Evolutionary conservation across 768 basidiomycete genomes (phyloP).

Genomic region (Boletus reticulatus): DNA sequence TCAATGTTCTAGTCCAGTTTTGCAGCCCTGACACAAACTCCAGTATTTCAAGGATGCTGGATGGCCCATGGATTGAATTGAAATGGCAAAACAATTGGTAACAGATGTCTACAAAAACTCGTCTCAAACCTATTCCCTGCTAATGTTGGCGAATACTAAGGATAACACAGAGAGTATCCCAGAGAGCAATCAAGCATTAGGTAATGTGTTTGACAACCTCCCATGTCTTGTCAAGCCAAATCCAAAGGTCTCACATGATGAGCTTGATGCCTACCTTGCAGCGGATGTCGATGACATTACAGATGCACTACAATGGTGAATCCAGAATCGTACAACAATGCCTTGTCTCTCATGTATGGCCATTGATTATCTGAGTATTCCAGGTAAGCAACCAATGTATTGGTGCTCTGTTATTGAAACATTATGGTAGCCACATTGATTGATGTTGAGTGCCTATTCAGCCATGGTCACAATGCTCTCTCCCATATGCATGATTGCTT

Average conservation of each 20-base stretch:
- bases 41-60: not conserved
- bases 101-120: too few species aligned
- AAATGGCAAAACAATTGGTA: too few species aligned
- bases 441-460: slow-evolving; percentile 15
- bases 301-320: not conserved
- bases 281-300: not conserved
- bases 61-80: too few species aligned
- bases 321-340: not conserved
- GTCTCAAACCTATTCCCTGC: too few species aligned
- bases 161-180: too few species aligned
- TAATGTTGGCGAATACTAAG: too few species aligned
- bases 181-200: not conserved
- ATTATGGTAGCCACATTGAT: slow-evolving; percentile 31
- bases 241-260: not conserved
- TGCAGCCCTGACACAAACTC: not conserved
- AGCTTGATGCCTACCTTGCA: not conserved
- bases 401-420: not conserved
- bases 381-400: too few species aligned
- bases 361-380: too few species aligned
- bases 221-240: not conserved
- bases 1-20: not conserved
- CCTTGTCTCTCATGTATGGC: not conserved
- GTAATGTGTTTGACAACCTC: not conserved
- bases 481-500: slow-evolving; percentile 24
- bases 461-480: slow-evolving; percentile 21